phyloP scores from a whole-genome alignment of 106 monocot species.

The Allium cepa region DNA sequence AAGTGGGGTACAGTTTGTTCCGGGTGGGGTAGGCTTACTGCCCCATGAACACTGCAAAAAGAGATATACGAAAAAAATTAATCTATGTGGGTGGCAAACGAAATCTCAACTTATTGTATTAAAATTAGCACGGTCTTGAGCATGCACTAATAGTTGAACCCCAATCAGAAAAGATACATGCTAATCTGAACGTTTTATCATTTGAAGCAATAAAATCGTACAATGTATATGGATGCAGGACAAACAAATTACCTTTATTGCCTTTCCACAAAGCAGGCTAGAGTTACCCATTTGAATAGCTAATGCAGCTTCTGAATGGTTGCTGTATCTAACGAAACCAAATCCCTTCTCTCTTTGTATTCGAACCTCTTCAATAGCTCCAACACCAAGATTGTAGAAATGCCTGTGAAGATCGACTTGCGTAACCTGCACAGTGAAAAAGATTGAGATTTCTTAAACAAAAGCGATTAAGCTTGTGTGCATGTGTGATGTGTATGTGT shows the following conservation, averaged over 20 bases:
- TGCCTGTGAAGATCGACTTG: slow-evolving; percentile 47
- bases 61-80: neutral
- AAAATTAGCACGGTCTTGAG: neutral
- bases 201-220: neutral
- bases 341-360: slow-evolving; percentile 58
- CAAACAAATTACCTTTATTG: slow-evolving; percentile 30
- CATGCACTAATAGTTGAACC: neutral
- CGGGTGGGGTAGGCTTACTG: slow-evolving; percentile 71
- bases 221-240: too few species aligned
- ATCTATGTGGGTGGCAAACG: too few species aligned
- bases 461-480: neutral
- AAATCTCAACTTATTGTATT: neutral
- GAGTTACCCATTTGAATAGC: slow-evolving; percentile 55
- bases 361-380: slow-evolving; percentile 58
- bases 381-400: slow-evolving; percentile 41
- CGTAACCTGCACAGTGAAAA: slow-evolving; percentile 26
- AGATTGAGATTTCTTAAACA: too few species aligned
- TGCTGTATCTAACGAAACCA: slow-evolving; percentile 61
- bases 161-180: neutral
- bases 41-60: slow-evolving; percentile 82
- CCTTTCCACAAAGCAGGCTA: slow-evolving; percentile 35
- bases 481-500: neutral
- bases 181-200: neutral
- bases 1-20: slow-evolving; percentile 27
- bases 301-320: slow-evolving; percentile 48